A percentile compares a stretch with the other conserved stretches of the same genome.
Evolutionary conservation across 2,329 filamentous ascomycete species (phyloP).

Genomic region (Aspergillus niger): DNA sequence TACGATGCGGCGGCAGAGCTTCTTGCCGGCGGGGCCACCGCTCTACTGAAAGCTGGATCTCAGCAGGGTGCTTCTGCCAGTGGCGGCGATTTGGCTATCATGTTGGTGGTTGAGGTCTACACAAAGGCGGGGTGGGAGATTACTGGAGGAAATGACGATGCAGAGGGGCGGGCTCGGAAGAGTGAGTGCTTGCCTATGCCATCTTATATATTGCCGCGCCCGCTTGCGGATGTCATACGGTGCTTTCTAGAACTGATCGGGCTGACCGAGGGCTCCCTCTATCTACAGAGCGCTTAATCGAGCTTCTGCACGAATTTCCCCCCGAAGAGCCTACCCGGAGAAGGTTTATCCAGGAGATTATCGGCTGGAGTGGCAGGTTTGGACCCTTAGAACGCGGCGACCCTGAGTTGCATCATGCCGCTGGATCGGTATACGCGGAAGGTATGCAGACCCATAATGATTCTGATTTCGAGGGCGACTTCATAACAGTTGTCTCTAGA

Average conservation of each 20-base stretch:
- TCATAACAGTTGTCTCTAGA: slow-evolving; percentile 52
- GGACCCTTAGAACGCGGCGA: slow-evolving; percentile 90
- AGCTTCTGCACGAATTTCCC: slow-evolving; percentile 77
- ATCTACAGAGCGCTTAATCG: slow-evolving; percentile 63
- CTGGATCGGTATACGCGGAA: slow-evolving; percentile 84
- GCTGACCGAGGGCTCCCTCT: not conserved
- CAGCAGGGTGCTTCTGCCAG: slow-evolving; percentile 92
- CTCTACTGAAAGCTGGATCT: slow-evolving; percentile 62
- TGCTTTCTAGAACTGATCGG: not conserved
- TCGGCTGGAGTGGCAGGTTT: slow-evolving; percentile 82
- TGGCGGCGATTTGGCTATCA: slow-evolving; percentile 83
- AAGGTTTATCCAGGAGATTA: slow-evolving; percentile 84
- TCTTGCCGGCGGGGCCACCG: slow-evolving; percentile 77
- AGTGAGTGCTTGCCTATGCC: slow-evolving; percentile 27
- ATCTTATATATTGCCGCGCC: not conserved
- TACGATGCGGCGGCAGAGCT: slow-evolving; percentile 85
- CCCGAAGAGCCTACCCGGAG: slow-evolving; percentile 85
- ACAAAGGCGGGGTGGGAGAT: slow-evolving; percentile 75
- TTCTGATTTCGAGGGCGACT: not conserved
- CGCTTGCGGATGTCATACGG: not conserved
- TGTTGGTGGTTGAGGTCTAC: slow-evolving; percentile 88
- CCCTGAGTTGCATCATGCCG: slow-evolving; percentile 90
- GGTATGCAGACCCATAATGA: slow-evolving; percentile 41
- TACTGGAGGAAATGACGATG: slow-evolving; percentile 57
- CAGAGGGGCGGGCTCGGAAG: slow-evolving; percentile 66